phyloP scores from a whole-genome alignment of 2,329 filamentous ascomycete genomes.

The Cytospora schulzeri region DNA sequence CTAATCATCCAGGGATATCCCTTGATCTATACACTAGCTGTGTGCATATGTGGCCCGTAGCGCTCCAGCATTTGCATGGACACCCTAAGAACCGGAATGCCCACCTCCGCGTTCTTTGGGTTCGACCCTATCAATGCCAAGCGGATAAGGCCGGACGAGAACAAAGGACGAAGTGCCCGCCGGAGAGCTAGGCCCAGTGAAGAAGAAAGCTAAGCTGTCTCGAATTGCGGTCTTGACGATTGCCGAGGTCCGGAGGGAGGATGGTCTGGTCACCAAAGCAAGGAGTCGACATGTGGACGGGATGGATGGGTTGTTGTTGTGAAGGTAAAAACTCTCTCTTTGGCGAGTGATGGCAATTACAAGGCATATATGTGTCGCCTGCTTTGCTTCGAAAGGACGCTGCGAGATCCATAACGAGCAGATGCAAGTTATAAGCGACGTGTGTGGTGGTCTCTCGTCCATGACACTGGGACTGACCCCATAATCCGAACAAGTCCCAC shows the following conservation, averaged over 20 bases:
- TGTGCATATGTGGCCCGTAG: no score
- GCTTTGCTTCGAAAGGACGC: not conserved
- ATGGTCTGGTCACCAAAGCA: no score
- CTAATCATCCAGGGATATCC: no score
- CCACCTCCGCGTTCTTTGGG: no score
- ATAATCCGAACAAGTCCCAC: not conserved
- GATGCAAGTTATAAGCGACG: not conserved
- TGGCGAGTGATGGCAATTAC: not conserved
- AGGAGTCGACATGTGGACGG: not conserved
- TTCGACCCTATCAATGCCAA: no score
- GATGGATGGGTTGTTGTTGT: not conserved
- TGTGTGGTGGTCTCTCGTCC: not conserved
- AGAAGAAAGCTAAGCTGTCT: no score
- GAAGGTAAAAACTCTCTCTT: not conserved
- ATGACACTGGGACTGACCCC: not conserved
- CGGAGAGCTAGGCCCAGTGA: no score
- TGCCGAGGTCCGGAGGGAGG: not conserved
- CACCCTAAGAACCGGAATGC: no score
- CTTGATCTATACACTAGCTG: no score
- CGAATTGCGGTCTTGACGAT: not conserved
- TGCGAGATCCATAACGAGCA: not conserved
- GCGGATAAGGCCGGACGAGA: not conserved
- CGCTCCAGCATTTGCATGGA: no score
- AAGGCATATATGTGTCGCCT: not conserved
- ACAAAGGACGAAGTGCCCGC: not conserved